phyloP scores from a whole-genome alignment of 345 rosid genomes.

The Microthlaspi erraticum region DNA sequence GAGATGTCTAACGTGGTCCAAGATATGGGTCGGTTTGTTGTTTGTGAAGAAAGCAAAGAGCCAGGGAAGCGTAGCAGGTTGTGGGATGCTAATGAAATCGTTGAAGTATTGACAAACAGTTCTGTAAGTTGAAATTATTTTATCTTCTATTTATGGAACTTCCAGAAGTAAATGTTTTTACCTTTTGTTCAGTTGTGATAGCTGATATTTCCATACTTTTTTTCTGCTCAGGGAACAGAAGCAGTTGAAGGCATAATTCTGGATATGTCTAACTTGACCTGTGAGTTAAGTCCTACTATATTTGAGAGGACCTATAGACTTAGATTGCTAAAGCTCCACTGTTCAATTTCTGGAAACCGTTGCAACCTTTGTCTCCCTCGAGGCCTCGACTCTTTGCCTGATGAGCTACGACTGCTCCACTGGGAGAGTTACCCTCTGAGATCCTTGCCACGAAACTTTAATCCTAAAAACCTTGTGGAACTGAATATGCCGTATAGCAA shows the following conservation, averaged over 20 bases:
- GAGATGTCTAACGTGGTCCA: constrained; percentile 44
- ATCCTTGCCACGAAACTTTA: constrained; percentile 41
- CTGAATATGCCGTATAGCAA: constrained; percentile 33
- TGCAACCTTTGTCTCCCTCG: not conserved
- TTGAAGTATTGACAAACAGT: constrained; percentile 28
- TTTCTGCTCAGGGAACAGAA: constrained; percentile 42
- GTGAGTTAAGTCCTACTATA: constrained; percentile 29
- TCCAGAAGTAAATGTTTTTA: too few relatives aligned
- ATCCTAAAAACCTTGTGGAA: constrained; percentile 33
- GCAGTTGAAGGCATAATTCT: constrained; percentile 42
- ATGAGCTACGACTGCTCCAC: constrained; percentile 35
- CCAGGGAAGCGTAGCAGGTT: constrained; percentile 43
- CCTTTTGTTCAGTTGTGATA: too few relatives aligned
- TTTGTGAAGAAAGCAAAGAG: constrained; percentile 5
- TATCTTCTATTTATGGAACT: not conserved
- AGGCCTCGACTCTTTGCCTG: constrained; percentile 26
- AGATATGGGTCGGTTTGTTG: constrained; percentile 42
- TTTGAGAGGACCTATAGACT: constrained; percentile 38
- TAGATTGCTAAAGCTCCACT: constrained; percentile 31
- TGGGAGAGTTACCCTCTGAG: constrained; percentile 36
- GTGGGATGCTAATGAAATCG: constrained; percentile 41
- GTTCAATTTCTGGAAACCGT: not conserved
- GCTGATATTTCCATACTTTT: not conserved
- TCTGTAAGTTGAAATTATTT: constrained; percentile 11
- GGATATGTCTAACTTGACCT: constrained; percentile 8